These are phyloP conservation scores for Sugiyamaella qingdaonensis DNA, from an alignment of 805 yeast species.

Conservation along the genomic window DNA sequence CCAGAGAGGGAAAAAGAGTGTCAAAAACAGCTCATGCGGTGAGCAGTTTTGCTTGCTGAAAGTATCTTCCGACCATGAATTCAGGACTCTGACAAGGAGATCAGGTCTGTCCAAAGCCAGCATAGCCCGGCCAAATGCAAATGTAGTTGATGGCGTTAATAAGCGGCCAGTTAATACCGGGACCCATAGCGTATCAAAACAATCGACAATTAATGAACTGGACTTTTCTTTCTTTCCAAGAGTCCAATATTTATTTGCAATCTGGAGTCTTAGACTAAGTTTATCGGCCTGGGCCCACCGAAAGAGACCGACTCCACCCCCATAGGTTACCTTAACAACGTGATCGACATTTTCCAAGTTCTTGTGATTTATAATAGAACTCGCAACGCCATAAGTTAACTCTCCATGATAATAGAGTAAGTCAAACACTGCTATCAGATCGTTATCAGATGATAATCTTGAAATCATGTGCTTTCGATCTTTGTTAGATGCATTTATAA, in stretches of 20 bases:
- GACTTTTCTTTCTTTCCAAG: constrained; percentile 21
- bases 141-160: background rate
- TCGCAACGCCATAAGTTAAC: constrained; percentile 23
- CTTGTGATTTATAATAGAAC: constrained; percentile 22
- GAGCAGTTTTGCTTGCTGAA: constrained; percentile 1
- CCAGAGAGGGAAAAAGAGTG: constrained; percentile 14
- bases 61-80: constrained; percentile 7
- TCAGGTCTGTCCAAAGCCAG: constrained; percentile 8
- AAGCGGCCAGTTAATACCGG: constrained; percentile 12
- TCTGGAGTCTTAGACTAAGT: constrained; percentile 25
- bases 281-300: constrained; percentile 25
- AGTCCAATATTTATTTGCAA: constrained; percentile 28
- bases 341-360: constrained; percentile 23
- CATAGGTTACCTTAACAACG: constrained; percentile 22
- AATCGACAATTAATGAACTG: constrained; percentile 16
- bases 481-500: background rate
- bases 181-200: constrained; percentile 22
- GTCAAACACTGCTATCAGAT: constrained; percentile 24
- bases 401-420: constrained; percentile 27
- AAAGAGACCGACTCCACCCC: constrained; percentile 25
- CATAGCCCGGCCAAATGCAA: constrained; percentile 18
- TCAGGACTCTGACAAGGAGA: constrained; percentile 1
- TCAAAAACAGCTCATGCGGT: background rate
- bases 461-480: background rate
- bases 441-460: constrained; percentile 2